Evolutionary conservation across 2,329 filamentous ascomycete species (phyloP).

Genomic region (Arthroderma uncinatum): DNA sequence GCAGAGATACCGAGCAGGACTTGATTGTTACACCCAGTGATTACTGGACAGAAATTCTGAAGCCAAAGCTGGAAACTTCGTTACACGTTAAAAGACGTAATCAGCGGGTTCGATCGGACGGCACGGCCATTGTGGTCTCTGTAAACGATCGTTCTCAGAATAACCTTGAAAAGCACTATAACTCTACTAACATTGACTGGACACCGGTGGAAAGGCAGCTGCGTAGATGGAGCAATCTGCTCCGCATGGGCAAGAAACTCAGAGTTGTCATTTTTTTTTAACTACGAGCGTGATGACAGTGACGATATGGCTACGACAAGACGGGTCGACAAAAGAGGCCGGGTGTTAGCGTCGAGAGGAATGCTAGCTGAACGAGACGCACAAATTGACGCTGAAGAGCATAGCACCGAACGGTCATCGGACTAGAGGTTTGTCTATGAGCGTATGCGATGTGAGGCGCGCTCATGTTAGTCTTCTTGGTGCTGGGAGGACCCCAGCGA

Average conservation of each 20-base stretch:
- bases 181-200: slow-evolving; percentile 21
- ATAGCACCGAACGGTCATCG: too few species aligned
- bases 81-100: too few species aligned
- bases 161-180: slow-evolving; percentile 22
- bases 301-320: background rate
- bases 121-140: slow-evolving; percentile 19
- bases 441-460: too few species aligned
- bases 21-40: too few species aligned
- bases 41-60: too few species aligned
- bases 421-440: too few species aligned
- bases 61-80: too few species aligned
- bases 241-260: slow-evolving; percentile 23
- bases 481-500: too few species aligned
- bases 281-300: slow-evolving; percentile 15
- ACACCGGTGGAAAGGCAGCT: slow-evolving; percentile 23
- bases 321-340: slow-evolving; percentile 8
- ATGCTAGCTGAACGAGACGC: slow-evolving; percentile 9
- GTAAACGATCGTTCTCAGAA: slow-evolving; percentile 21
- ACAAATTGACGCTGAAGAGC: slow-evolving; percentile 10
- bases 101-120: too few species aligned
- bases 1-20: too few species aligned
- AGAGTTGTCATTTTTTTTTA: slow-evolving; percentile 23
- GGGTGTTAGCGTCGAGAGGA: slow-evolving; percentile 7
- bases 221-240: slow-evolving; percentile 17
- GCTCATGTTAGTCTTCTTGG: too few species aligned